Evolutionary conservation across 257 asterid species (phyloP).

Genomic region (Penstemon newberryi): DNA sequence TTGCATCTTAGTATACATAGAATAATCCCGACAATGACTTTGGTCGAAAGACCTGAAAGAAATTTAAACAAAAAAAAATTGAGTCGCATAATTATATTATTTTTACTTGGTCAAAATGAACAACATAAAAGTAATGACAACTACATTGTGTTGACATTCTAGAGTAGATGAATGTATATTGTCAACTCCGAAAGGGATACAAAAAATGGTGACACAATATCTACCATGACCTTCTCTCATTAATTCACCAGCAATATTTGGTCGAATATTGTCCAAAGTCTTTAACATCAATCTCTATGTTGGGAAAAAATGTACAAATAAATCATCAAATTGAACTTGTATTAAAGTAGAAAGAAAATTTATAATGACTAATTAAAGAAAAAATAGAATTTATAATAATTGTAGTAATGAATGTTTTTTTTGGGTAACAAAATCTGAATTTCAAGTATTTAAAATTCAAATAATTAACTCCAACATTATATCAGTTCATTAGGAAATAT

Average conservation of each 20-base stretch:
- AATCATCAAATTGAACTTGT: too few relatives aligned
- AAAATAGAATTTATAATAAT: too few relatives aligned
- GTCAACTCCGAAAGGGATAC: slow-evolving; percentile 37
- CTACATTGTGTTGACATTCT: slow-evolving; percentile 34
- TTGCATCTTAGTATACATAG: slow-evolving; percentile 22
- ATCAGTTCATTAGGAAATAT: too few relatives aligned
- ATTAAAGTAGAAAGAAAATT: too few relatives aligned
- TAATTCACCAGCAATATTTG: slow-evolving; percentile 5
- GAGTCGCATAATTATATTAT: background rate
- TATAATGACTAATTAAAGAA: too few relatives aligned
- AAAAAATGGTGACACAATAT: slow-evolving; percentile 30
- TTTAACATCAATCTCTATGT: too few relatives aligned
- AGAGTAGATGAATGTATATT: slow-evolving; percentile 10
- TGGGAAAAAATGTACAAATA: too few relatives aligned
- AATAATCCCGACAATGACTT: slow-evolving; percentile 29
- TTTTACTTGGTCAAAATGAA: slow-evolving; percentile 28
- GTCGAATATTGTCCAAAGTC: background rate
- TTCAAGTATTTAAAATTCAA: too few relatives aligned
- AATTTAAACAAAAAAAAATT: background rate
- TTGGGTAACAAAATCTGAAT: too few relatives aligned
- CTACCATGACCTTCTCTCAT: slow-evolving; percentile 20
- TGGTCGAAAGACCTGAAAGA: slow-evolving; percentile 17
- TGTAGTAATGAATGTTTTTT: too few relatives aligned
- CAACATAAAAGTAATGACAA: slow-evolving; percentile 25
- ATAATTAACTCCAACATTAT: too few relatives aligned